Evolutionary conservation across 1,284 basidiomycete genomes (phyloP).

Genomic region (Microbotryomycetes sp.): DNA sequence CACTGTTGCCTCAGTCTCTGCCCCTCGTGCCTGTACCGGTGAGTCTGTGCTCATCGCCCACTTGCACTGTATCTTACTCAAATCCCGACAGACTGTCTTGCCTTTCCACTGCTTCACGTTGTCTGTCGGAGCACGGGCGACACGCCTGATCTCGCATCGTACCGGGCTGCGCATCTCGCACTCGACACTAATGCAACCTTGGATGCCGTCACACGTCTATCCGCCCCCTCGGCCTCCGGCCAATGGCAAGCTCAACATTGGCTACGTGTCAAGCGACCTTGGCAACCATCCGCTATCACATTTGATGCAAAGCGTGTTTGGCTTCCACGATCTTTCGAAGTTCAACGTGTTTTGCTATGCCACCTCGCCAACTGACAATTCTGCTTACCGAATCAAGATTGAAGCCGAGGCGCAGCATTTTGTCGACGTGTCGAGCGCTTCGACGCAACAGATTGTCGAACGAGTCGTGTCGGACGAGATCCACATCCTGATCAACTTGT

Average conservation of each 20-base stretch:
- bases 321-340: slow-evolving; percentile 47
- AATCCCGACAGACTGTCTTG: slow-evolving; percentile 44
- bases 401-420: slow-evolving; percentile 49
- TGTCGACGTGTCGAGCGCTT: slow-evolving; percentile 49
- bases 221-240: slow-evolving; percentile 50
- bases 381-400: slow-evolving; percentile 51
- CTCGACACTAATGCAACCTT: slow-evolving; percentile 47
- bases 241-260: slow-evolving; percentile 48
- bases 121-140: slow-evolving; percentile 48
- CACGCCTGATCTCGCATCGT: slow-evolving; percentile 53
- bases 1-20: slow-evolving; percentile 43
- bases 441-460: slow-evolving; percentile 46
- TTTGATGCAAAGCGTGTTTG: slow-evolving; percentile 56
- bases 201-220: slow-evolving; percentile 49
- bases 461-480: slow-evolving; percentile 50
- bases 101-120: slow-evolving; percentile 59
- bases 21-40: slow-evolving; percentile 46
- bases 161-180: slow-evolving; percentile 54
- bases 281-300: slow-evolving; percentile 56
- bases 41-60: neutral
- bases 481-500: slow-evolving; percentile 44
- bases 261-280: slow-evolving; percentile 56
- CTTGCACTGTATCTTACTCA: neutral
- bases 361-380: slow-evolving; percentile 51
- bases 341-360: slow-evolving; percentile 54